These are phyloP conservation scores for Pleurotus platypus DNA, from an alignment of 768 basidiomycete genomes.

Conservation along the genomic window DNA sequence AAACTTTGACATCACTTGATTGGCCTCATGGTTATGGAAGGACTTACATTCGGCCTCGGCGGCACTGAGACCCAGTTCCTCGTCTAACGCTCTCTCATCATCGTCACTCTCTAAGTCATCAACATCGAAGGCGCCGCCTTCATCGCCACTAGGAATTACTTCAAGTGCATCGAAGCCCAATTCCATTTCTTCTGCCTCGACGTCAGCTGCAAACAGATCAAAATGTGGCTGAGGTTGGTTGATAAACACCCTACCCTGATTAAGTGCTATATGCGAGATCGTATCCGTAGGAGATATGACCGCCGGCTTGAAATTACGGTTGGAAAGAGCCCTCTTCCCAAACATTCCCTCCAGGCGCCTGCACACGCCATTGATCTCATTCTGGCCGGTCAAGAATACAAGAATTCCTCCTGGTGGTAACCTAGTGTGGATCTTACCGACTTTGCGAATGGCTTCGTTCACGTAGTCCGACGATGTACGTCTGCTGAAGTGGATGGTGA, in stretches of 20 bases:
- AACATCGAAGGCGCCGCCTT: slow-evolving; percentile 57
- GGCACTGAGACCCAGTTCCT: slow-evolving; percentile 54
- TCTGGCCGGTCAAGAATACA: slow-evolving; percentile 93
- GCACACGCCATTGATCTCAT: slow-evolving; percentile 87
- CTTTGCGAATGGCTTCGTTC: slow-evolving; percentile 85
- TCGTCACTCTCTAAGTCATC: slow-evolving; percentile 77
- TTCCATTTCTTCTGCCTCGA: slow-evolving; percentile 40
- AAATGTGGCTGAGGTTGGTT: neutral
- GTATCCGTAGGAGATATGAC: no score
- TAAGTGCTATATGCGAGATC: slow-evolving; percentile 23
- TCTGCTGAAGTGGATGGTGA: slow-evolving; percentile 91
- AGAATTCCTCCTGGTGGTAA: slow-evolving; percentile 92
- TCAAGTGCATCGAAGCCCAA: slow-evolving; percentile 17
- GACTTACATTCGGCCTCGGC: slow-evolving; percentile 67
- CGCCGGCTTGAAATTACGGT: slow-evolving; percentile 26
- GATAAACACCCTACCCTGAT: slow-evolving; percentile 40
- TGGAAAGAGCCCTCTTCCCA: slow-evolving; percentile 59
- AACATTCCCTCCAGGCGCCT: slow-evolving; percentile 77
- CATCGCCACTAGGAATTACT: slow-evolving; percentile 62
- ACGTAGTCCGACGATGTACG: slow-evolving; percentile 87
- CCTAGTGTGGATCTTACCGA: slow-evolving; percentile 86
- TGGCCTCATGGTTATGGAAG: no score
- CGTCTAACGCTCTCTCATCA: slow-evolving; percentile 45
- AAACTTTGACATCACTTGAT: slow-evolving; percentile 1
- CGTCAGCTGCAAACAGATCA: slow-evolving; percentile 43